A percentile compares a stretch with the other conserved stretches of the same genome.
phyloP scores from a whole-genome alignment of 2,329 filamentous ascomycete genomes.

The Eutypella sp. region DNA sequence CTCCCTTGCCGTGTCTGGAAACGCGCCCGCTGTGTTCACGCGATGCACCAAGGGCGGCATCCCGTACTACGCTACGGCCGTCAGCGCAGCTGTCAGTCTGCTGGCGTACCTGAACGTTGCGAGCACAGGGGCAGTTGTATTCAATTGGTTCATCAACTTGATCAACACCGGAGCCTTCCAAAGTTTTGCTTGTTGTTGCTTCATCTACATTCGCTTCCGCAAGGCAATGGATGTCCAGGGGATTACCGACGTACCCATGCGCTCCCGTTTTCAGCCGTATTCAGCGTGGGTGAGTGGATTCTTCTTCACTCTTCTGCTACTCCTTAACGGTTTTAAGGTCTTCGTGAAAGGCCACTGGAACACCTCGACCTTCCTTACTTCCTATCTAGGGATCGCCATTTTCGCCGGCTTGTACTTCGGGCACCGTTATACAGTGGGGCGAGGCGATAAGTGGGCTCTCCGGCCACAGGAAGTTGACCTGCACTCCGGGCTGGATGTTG shows the following conservation, averaged over 20 bases:
- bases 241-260: slow-evolving; percentile 43
- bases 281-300: slow-evolving; percentile 48
- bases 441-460: slow-evolving; percentile 46
- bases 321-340: slow-evolving; percentile 60
- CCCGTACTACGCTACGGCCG: slow-evolving; percentile 25
- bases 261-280: slow-evolving; percentile 49
- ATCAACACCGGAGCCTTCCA: slow-evolving; percentile 46
- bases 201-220: slow-evolving; percentile 54
- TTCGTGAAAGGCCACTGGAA: slow-evolving; percentile 57
- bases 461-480: slow-evolving; percentile 45
- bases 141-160: slow-evolving; percentile 54
- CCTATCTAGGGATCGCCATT: slow-evolving; percentile 59
- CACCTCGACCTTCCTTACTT: slow-evolving; percentile 51
- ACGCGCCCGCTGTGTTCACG: slow-evolving; percentile 40
- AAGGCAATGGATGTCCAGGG: slow-evolving; percentile 40
- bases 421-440: slow-evolving; percentile 28
- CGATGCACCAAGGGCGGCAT: slow-evolving; percentile 39
- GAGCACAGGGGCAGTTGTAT: slow-evolving; percentile 52
- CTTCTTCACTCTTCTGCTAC: slow-evolving; percentile 44
- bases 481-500: slow-evolving; percentile 34
- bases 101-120: slow-evolving; percentile 61
- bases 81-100: slow-evolving; percentile 51
- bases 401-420: slow-evolving; percentile 51
- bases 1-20: slow-evolving; percentile 40
- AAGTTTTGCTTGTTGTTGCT: slow-evolving; percentile 47